Evolutionary conservation across 1,139 yeast genomes (phyloP), one percentile per base, ranked within the genome.

Genomic region (Keqinozyma sinolaborantium): DNA sequence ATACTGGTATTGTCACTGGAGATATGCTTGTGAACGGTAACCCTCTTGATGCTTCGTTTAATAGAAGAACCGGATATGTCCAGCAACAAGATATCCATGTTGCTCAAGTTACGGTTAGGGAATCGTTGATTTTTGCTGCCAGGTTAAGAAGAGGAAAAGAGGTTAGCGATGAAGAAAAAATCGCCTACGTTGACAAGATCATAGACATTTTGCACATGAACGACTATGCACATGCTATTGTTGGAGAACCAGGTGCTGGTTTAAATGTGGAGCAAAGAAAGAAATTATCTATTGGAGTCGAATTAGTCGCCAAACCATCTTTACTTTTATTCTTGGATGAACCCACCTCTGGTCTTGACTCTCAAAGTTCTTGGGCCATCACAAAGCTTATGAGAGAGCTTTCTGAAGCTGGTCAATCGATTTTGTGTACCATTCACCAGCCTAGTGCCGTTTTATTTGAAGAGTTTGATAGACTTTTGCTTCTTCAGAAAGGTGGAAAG

Each of bases 301-400:
- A 86, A 51, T 63, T 86, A 39, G 95, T 86, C 2, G 86, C 95
- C 0, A 82, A 90, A 2, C 95, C 95, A 1, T 77, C 90, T 0
- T 18, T 18, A 18, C 77, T 86, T 26, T 58, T 86, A 32, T 84
- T 85, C 47, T 64, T 86, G 38, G 95, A 86, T 60, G 95, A 86
- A 51, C 95, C 95, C 20, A 92, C 98, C 1, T 86, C 97, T 0
- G 98, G 98, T 1, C 66, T 92, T 40, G 98, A 92, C 56, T 81
- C 97, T 6, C 92, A 78, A 57, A 92, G 88, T 60, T 97, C 98
- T 6, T 84, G 95, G 95, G 77, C 92, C 14, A 78, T 83, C 48
- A 79, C 86, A 55, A 78, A 79, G 51, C 67, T 85, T 56, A 75
- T 84, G 75, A 73, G 86, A 57, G 80, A 79, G 53, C 68, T 84